Conservation (phyloP, 345 rosid genomes). For the Physaria fendleri region DNA sequence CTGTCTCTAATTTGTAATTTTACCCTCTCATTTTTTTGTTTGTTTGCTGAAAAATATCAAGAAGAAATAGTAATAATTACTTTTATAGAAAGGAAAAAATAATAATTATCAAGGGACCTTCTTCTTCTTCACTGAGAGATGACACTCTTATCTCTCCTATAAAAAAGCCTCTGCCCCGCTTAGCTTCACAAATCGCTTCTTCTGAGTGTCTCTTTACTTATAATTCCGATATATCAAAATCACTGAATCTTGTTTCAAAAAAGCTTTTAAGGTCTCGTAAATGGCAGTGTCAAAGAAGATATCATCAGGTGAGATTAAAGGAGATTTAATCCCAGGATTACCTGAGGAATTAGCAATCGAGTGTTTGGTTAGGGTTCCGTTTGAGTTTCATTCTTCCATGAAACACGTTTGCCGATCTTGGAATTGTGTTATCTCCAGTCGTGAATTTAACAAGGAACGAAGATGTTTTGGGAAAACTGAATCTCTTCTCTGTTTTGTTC, state of each 20-base stretch:
- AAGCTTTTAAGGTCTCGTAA: not conserved
- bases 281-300: constrained; percentile 1
- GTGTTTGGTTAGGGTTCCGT: constrained; percentile 49
- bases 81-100: no score
- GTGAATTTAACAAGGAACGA: constrained; percentile 26
- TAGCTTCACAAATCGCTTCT: constrained; percentile 13
- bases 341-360: constrained; percentile 49
- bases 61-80: not conserved
- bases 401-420: constrained; percentile 39
- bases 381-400: constrained; percentile 37
- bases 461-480: constrained; percentile 27
- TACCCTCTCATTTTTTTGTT: not conserved
- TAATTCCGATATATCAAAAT: not conserved
- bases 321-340: constrained; percentile 40
- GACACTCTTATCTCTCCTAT: constrained; percentile 18
- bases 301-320: not conserved
- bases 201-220: constrained; percentile 16
- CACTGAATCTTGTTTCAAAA: not conserved
- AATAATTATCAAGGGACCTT: constrained; percentile 12
- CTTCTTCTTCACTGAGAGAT: no score
- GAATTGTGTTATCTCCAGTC: constrained; percentile 31
- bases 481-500: constrained; percentile 44
- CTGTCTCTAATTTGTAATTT: not conserved
- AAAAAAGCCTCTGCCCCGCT: constrained; percentile 10
- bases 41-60: constrained; percentile 6